These are phyloP conservation scores for Penstemon davidsonii DNA, from an alignment of 257 asterid species.

Conservation along the genomic window DNA sequence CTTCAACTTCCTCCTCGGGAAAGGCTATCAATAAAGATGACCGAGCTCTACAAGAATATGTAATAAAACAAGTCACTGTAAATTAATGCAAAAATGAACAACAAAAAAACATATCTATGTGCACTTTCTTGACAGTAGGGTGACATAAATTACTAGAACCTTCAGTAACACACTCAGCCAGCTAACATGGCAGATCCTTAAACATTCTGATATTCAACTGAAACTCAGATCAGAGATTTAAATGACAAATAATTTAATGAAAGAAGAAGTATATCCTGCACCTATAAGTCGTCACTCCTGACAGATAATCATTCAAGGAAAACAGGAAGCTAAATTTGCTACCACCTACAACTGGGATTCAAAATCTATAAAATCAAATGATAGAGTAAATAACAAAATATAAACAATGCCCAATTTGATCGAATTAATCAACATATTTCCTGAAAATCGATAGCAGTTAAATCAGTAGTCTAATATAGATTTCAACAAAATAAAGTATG, in stretches of 20 bases:
- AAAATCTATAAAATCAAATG: not conserved
- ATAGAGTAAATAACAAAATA: too few relatives aligned
- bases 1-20: slow-evolving; percentile 16
- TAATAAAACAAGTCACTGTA: not conserved
- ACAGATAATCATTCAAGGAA: not conserved
- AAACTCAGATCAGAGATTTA: not conserved
- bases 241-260: not conserved
- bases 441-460: not conserved
- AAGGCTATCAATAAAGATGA: slow-evolving; percentile 16
- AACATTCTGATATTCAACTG: not conserved
- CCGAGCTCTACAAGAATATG: slow-evolving; percentile 21
- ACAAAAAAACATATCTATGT: not conserved
- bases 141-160: not conserved
- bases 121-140: slow-evolving; percentile 10
- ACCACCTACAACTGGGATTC: not conserved
- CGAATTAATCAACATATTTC: too few relatives aligned
- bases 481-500: too few relatives aligned
- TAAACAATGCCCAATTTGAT: not conserved
- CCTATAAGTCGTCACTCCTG: not conserved
- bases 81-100: not conserved
- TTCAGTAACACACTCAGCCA: slow-evolving; percentile 1
- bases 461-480: too few relatives aligned
- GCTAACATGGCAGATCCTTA: not conserved
- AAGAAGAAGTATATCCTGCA: not conserved
- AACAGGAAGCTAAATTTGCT: not conserved